phyloP scores from a whole-genome alignment of 768 basidiomycete genomes.

The Goffeauzyma gilvescens region DNA sequence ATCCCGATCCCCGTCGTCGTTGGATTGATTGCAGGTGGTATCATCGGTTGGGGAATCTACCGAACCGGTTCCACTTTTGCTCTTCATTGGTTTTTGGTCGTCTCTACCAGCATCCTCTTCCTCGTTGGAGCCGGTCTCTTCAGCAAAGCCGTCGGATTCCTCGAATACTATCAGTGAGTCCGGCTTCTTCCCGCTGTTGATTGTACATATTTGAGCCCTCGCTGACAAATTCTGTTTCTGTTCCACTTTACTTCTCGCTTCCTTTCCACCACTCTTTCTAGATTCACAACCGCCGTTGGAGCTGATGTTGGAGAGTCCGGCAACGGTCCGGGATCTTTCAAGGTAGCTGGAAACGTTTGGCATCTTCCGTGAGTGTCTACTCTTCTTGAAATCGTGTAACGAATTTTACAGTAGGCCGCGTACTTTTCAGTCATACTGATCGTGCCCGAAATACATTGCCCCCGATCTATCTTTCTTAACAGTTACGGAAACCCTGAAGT shows the following conservation, averaged over 20 bases:
- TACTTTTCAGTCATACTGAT: no score
- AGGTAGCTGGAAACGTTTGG: conserved; percentile 64
- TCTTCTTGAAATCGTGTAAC: not conserved
- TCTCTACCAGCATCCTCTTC: conserved; percentile 78
- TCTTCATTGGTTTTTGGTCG: conserved; percentile 66
- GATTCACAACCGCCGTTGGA: conserved; percentile 40
- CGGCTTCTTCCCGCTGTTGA: conserved; percentile 33
- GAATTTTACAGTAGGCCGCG: not conserved
- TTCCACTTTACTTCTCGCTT: conserved; percentile 4
- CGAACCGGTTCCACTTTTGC: conserved; percentile 38
- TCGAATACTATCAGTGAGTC: conserved; percentile 42
- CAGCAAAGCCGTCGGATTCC: conserved; percentile 52
- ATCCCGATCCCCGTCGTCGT: conserved; percentile 81
- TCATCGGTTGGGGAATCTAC: conserved; percentile 39
- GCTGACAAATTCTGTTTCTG: not conserved
- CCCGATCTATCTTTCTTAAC: no score
- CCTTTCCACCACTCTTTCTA: not conserved
- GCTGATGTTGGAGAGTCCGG: conserved; percentile 40
- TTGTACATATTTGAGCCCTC: not conserved
- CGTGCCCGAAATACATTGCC: no score
- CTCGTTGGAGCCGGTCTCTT: conserved; percentile 90
- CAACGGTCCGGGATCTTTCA: conserved; percentile 63
- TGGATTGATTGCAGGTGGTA: conserved; percentile 58
- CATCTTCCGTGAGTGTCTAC: conserved; percentile 18
- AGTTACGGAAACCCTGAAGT: conserved; percentile 29